These are phyloP conservation scores for Calocybe indica DNA, from an alignment of 768 basidiomycete species.

Conservation along the genomic window DNA sequence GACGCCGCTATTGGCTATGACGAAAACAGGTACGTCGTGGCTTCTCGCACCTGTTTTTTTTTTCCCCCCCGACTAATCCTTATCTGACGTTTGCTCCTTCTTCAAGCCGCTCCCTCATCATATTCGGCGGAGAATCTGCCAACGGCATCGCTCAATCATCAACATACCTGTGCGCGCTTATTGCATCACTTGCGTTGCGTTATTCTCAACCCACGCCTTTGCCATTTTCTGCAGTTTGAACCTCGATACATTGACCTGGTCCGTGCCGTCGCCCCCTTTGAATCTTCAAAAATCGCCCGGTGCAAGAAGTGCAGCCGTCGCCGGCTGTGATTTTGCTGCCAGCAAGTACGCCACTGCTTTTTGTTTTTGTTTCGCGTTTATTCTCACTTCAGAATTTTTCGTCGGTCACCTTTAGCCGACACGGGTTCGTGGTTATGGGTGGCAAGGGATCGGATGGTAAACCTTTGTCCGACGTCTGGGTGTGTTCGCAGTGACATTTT, in stretches of 20 bases:
- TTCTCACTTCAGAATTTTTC: neutral
- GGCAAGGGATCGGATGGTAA: slow-evolving; percentile 52
- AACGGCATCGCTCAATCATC: slow-evolving; percentile 55
- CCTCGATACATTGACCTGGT: slow-evolving; percentile 57
- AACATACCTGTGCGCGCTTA: slow-evolving; percentile 56
- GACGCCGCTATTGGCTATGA: slow-evolving; percentile 68
- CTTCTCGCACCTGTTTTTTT: neutral
- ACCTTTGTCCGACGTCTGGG: slow-evolving; percentile 70
- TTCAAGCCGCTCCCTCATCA: slow-evolving; percentile 49
- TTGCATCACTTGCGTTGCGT: neutral
- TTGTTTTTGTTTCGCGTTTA: slow-evolving; percentile 6
- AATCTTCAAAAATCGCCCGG: slow-evolving; percentile 45
- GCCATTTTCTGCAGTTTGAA: slow-evolving; percentile 42
- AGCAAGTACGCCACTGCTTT: slow-evolving; percentile 61
- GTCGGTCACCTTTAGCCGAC: slow-evolving; percentile 40
- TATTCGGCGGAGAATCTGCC: slow-evolving; percentile 74
- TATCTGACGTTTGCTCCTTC: slow-evolving; percentile 23
- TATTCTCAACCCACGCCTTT: neutral
- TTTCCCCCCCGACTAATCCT: neutral
- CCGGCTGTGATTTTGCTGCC: slow-evolving; percentile 68
- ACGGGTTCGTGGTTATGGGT: slow-evolving; percentile 69
- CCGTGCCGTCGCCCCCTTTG: slow-evolving; percentile 43
- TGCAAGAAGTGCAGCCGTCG: slow-evolving; percentile 57
- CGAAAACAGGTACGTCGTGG: slow-evolving; percentile 29
- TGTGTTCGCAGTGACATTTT: slow-evolving; percentile 22